A percentile compares a stretch with the other conserved stretches of the same genome.
Evolutionary conservation across 139 green algal genomes (phyloP).

Genomic region (Chlamydomonas asymmetrica): DNA sequence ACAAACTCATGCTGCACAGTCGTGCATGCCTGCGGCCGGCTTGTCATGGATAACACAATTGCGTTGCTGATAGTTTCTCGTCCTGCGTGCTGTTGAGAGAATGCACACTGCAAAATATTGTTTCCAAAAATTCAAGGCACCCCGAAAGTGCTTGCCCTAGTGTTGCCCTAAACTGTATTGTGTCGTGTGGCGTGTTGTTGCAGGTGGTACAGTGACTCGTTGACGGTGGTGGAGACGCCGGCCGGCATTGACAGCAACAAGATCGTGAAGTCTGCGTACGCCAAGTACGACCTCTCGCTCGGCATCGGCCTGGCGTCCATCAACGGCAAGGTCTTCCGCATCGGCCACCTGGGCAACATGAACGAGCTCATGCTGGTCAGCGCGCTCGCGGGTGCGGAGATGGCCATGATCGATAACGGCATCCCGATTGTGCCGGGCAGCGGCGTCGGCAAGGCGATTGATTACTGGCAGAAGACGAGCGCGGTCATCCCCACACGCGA

Average conservation of each 20-base stretch:
- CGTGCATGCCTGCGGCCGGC: too few species aligned
- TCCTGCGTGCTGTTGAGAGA: too few species aligned
- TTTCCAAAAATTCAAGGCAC: too few species aligned
- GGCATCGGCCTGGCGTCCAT: constrained; percentile 87
- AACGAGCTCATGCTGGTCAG: constrained; percentile 93
- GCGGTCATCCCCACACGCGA: constrained; percentile 78
- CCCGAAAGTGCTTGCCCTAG: not conserved
- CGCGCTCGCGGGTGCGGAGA: constrained; percentile 88
- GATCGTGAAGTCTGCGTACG: constrained; percentile 88
- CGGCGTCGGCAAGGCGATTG: constrained; percentile 72
- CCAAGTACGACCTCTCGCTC: constrained; percentile 96
- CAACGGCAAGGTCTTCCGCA: constrained; percentile 92
- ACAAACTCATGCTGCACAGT: too few species aligned
- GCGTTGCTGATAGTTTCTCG: too few species aligned
- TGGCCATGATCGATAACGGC: constrained; percentile 88
- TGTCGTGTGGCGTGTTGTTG: not conserved
- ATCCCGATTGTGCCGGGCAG: constrained; percentile 74
- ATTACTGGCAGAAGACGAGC: constrained; percentile 79
- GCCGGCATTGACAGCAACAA: constrained; percentile 83
- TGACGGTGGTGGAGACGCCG: constrained; percentile 92
- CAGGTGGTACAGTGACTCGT: constrained; percentile 77
- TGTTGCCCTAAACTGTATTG: not conserved
- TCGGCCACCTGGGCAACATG: constrained; percentile 97
- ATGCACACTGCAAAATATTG: too few species aligned
- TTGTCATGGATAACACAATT: too few species aligned